Conservation (phyloP, 345 rosid genomes). For the Combretum micranthum region DNA sequence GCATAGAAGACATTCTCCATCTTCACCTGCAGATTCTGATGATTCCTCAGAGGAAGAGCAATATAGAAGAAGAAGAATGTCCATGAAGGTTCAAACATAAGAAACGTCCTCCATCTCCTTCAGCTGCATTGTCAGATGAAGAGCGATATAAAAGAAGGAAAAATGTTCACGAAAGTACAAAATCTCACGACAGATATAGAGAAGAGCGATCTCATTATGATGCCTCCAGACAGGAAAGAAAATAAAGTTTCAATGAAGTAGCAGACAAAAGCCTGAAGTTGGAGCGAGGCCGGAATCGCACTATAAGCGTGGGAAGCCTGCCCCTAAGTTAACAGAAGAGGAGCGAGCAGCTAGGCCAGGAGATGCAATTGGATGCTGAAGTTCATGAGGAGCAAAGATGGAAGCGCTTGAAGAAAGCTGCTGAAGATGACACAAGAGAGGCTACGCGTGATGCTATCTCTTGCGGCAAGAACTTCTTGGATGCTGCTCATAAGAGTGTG, state of each 20-base stretch:
- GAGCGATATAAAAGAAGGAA: constrained; percentile 20
- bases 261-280: constrained; percentile 4
- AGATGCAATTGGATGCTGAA: constrained; percentile 87
- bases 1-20: constrained; percentile 39
- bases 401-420: constrained; percentile 82
- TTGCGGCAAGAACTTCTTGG: constrained; percentile 66
- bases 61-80: constrained; percentile 15
- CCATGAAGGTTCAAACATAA: constrained; percentile 25
- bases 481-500: constrained; percentile 73
- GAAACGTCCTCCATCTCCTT: constrained; percentile 27
- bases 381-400: constrained; percentile 91
- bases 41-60: constrained; percentile 24
- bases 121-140: constrained; percentile 17
- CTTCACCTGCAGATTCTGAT: constrained; percentile 23
- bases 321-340: constrained; percentile 74
- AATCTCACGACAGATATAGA: constrained; percentile 11
- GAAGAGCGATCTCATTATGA: constrained; percentile 15
- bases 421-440: constrained; percentile 64
- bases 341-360: constrained; percentile 71
- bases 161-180: constrained; percentile 22
- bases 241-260: constrained; percentile 11
- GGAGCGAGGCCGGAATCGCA: constrained; percentile 21
- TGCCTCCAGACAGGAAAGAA: constrained; percentile 16
- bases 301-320: constrained; percentile 25
- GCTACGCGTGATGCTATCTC: constrained; percentile 33